These are phyloP conservation scores for Venturia aucupariae DNA, from an alignment of 2,329 filamentous ascomycete species.

Conservation along the genomic window DNA sequence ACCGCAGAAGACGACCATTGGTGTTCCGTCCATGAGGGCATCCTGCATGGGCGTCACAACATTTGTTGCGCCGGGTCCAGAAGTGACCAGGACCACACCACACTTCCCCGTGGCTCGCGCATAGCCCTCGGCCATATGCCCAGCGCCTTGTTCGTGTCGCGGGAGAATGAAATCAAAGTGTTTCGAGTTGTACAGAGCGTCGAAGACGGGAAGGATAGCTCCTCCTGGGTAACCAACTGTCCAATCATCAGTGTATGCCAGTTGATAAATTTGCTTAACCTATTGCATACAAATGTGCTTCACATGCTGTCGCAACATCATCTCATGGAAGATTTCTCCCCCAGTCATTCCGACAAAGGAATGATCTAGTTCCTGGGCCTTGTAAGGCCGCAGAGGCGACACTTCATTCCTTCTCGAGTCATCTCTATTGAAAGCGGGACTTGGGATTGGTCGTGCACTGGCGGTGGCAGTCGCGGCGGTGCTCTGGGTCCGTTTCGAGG, in stretches of 20 bases:
- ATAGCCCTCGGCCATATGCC: slow-evolving; percentile 98
- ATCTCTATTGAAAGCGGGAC: slow-evolving; percentile 43
- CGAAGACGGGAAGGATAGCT: slow-evolving; percentile 94
- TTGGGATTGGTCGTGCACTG: slow-evolving; percentile 32
- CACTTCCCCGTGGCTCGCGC: slow-evolving; percentile 88
- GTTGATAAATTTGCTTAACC: slow-evolving; percentile 11
- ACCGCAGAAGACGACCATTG: slow-evolving; percentile 89
- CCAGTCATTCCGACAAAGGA: slow-evolving; percentile 87
- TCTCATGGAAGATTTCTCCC: slow-evolving; percentile 96
- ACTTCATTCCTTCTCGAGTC: slow-evolving; percentile 31
- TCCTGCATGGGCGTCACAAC: slow-evolving; percentile 95
- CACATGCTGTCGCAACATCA: slow-evolving; percentile 89
- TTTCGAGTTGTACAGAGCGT: slow-evolving; percentile 96
- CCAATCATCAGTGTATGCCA: slow-evolving; percentile 11
- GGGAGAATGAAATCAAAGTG: slow-evolving; percentile 95
- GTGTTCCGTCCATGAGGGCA: slow-evolving; percentile 88
- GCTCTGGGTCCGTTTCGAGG: slow-evolving; percentile 34
- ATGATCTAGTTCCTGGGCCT: slow-evolving; percentile 43
- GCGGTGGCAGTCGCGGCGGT: slow-evolving; percentile 30
- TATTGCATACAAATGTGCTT: slow-evolving; percentile 80
- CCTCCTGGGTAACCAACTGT: slow-evolving; percentile 72
- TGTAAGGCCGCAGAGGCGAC: slow-evolving; percentile 38
- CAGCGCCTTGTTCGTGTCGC: slow-evolving; percentile 92
- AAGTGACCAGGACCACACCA: slow-evolving; percentile 93
- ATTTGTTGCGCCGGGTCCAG: slow-evolving; percentile 92